Conservation (phyloP, 768 basidiomycete species). For the Dacryopinax spathularia region DNA sequence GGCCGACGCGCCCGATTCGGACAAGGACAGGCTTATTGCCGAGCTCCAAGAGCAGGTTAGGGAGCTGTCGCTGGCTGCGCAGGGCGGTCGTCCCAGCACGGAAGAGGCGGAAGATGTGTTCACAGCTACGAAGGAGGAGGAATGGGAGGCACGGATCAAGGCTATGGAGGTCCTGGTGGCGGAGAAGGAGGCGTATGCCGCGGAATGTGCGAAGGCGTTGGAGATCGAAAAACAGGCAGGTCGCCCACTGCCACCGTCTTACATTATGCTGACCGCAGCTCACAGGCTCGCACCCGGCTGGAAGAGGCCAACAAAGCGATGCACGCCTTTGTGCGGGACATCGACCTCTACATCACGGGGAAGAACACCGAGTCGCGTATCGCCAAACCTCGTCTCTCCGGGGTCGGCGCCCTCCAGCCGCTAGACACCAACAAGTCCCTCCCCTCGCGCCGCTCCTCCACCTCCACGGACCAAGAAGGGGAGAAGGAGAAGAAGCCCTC, state of each 20-base stretch:
- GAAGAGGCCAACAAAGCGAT: conserved; percentile 69
- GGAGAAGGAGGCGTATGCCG: conserved; percentile 59
- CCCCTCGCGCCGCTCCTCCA: not conserved
- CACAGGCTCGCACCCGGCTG: conserved; percentile 43
- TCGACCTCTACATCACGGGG: conserved; percentile 32
- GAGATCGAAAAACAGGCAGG: conserved; percentile 64
- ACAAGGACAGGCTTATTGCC: conserved; percentile 59
- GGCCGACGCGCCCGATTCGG: conserved; percentile 47
- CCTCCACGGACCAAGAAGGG: conserved; percentile 14
- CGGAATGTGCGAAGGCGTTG: conserved; percentile 56
- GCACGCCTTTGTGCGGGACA: conserved; percentile 66
- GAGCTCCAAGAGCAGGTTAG: conserved; percentile 63
- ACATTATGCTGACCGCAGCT: conserved; percentile 25
- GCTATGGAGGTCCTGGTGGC: conserved; percentile 37
- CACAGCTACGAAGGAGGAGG: conserved; percentile 58
- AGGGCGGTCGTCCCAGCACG: conserved; percentile 58
- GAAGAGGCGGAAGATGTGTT: conserved; percentile 53
- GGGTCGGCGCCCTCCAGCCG: not conserved
- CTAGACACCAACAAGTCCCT: not conserved
- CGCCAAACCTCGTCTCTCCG: not conserved
- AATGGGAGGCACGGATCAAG: conserved; percentile 50
- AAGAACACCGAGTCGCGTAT: not conserved
- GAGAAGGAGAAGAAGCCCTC: conserved; percentile 22
- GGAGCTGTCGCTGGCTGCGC: conserved; percentile 59
- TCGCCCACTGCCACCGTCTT: conserved; percentile 3